Evolutionary conservation across 352 stramenopile genomes (phyloP), one percentile per base, ranked within the genome.

Genomic region (Phytophthora brassicae): DNA sequence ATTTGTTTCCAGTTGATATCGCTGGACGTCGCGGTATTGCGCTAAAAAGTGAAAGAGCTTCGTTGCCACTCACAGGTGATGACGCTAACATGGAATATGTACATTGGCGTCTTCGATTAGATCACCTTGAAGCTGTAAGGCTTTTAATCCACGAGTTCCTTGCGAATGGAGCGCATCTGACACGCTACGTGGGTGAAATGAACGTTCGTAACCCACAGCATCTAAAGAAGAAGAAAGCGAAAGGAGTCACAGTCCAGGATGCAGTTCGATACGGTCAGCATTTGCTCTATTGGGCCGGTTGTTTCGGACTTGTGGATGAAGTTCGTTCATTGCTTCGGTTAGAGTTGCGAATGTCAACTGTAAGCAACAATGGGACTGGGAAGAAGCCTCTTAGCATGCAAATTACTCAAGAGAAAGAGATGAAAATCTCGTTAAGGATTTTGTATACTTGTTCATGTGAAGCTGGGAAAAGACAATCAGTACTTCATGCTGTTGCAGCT

Each of bases 201-300:
- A 89, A 87, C 58, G 61, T 63, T 13, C 75, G 81, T 2, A 53
- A 81, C 38, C 75, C 79, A 3, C 23, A 69, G 31, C 17, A 74
- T 39, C 20, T 72, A 7, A 29, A 76, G 22, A 42, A 47, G 0
- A 59, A 51, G 33, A 66, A 49, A 20, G 4, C 39, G 11, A 53
- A 56, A 46, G 68, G 64, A 6, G 54, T 56, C 20, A 56, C 62
- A 0, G 23, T 60, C 13, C 52, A 70, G 20, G 77, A 88, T 38
- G 78, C 69, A 12, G 68, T 89, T 28, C 79, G 84, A 0, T 93
- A 93, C 29, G 84, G 81, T 2, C 84, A 93, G 58, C 84, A 93
- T 36, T 48, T 93, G 50, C 59, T 93, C 9, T 93, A 90, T 55
- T 93, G 84, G 80, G 75, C 70, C 19, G 79, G 74, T 22, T 88